Conservation (phyloP, 2,329 filamentous ascomycete genomes). For the Aureobasidium vineae region DNA sequence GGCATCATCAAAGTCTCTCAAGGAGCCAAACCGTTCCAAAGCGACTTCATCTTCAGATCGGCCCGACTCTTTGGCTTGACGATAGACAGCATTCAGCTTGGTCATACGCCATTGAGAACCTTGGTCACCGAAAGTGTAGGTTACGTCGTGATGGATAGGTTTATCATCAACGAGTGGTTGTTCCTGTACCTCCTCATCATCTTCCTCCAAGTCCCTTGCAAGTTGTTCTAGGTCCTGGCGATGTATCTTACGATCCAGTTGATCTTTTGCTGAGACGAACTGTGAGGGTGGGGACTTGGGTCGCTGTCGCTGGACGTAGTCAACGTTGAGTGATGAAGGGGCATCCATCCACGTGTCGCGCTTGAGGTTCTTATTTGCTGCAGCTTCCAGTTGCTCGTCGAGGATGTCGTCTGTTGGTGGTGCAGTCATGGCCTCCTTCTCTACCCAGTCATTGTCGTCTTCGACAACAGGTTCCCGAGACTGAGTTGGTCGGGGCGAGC, state of each 20-base stretch:
- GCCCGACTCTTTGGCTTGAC: slow-evolving; percentile 70
- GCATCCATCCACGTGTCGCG: slow-evolving; percentile 96
- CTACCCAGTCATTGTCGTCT: slow-evolving; percentile 43
- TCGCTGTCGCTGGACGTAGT: slow-evolving; percentile 68
- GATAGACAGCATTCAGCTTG: slow-evolving; percentile 83
- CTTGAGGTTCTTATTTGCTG: slow-evolving; percentile 48
- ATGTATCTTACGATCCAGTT: slow-evolving; percentile 70
- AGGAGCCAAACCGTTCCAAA: slow-evolving; percentile 72
- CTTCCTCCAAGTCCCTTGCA: slow-evolving; percentile 60
- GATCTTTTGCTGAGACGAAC: slow-evolving; percentile 52
- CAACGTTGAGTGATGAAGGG: slow-evolving; percentile 75
- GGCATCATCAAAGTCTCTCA: slow-evolving; percentile 87
- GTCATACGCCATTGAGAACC: slow-evolving; percentile 97
- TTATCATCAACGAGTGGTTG: slow-evolving; percentile 47
- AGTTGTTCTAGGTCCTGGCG: slow-evolving; percentile 77
- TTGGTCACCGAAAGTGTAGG: slow-evolving; percentile 83
- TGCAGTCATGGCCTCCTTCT: slow-evolving; percentile 46
- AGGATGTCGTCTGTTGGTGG: slow-evolving; percentile 45
- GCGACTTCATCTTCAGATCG: slow-evolving; percentile 79
- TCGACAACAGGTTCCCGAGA: slow-evolving; percentile 47
- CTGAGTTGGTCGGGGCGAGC: slow-evolving; percentile 36
- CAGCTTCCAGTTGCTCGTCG: slow-evolving; percentile 44
- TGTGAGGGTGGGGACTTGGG: slow-evolving; percentile 50
- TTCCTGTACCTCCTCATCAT: slow-evolving; percentile 46
- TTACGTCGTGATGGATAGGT: slow-evolving; percentile 61